phyloP scores from a whole-genome alignment of 2,329 filamentous ascomycete species.

The Zarea fungicola region DNA sequence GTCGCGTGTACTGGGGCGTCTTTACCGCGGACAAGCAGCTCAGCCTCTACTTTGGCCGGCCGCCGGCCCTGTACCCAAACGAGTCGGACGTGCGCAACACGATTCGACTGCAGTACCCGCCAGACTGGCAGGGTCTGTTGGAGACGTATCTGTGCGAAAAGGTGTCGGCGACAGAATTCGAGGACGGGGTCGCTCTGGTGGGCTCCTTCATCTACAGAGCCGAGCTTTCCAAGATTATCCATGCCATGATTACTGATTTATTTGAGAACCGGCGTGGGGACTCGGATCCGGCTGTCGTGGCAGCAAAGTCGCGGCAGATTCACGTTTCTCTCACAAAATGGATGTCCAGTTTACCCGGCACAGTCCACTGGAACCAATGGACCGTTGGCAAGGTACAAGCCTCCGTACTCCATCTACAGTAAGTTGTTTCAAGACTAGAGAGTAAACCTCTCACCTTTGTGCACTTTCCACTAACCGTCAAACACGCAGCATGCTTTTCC shows the following conservation, averaged over 20 bases:
- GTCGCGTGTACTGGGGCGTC: constrained; percentile 46
- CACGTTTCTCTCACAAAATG: constrained; percentile 42
- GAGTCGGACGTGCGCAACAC: constrained; percentile 46
- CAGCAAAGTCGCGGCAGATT: constrained; percentile 39
- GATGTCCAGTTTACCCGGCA: constrained; percentile 39
- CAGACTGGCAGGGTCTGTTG: constrained; percentile 42
- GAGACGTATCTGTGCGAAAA: constrained; percentile 43
- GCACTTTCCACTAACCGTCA: no score
- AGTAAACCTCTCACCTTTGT: background rate
- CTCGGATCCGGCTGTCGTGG: constrained; percentile 35
- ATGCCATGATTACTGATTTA: constrained; percentile 44
- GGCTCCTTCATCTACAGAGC: constrained; percentile 42
- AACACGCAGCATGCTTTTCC: constrained; percentile 43
- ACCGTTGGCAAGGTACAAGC: constrained; percentile 40
- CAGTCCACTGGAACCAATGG: constrained; percentile 48
- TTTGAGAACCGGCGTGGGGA: constrained; percentile 43
- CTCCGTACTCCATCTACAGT: constrained; percentile 43
- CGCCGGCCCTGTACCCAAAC: constrained; percentile 43
- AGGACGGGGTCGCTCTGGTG: constrained; percentile 40
- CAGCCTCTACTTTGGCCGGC: constrained; percentile 46
- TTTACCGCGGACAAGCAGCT: constrained; percentile 47
- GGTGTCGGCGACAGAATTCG: constrained; percentile 39
- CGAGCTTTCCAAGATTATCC: constrained; percentile 44
- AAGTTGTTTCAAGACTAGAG: constrained; percentile 13
- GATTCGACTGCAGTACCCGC: constrained; percentile 43